These are phyloP conservation scores for Bertia moriformis DNA, from an alignment of 2,329 filamentous ascomycete species.

Conservation along the genomic window DNA sequence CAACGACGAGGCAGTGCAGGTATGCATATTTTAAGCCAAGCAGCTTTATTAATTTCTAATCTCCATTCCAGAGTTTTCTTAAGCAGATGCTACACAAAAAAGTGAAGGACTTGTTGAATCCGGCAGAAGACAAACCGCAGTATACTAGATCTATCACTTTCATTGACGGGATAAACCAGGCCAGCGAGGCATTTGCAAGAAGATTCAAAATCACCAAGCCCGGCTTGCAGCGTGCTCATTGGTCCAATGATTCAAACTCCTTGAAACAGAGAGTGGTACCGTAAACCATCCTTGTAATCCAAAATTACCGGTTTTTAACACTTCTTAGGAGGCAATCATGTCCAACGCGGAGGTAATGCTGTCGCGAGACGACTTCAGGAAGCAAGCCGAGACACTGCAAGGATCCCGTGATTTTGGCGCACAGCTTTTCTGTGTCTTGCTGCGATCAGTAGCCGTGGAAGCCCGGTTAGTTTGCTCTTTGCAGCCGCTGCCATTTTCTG, in stretches of 20 bases:
- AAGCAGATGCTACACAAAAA: conserved; percentile 52
- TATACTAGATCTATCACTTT: conserved; percentile 65
- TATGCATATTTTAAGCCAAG: conserved; percentile 9
- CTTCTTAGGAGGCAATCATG: conserved; percentile 34
- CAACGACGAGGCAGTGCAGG: conserved; percentile 60
- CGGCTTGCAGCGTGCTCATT: conserved; percentile 57
- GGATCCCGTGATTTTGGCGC: conserved; percentile 84
- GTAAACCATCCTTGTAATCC: no score
- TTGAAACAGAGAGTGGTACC: conserved; percentile 32
- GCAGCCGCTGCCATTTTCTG: conserved; percentile 60
- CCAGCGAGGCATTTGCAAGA: conserved; percentile 49
- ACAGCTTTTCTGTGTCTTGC: conserved; percentile 76
- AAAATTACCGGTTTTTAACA: no score
- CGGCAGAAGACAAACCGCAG: conserved; percentile 51
- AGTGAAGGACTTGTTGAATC: conserved; percentile 53
- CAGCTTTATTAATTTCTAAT: background rate
- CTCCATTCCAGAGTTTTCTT: conserved; percentile 20
- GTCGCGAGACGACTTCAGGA: conserved; percentile 59
- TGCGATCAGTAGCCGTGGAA: conserved; percentile 70
- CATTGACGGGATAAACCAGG: conserved; percentile 62
- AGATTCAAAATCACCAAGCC: conserved; percentile 59
- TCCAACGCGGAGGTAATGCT: conserved; percentile 52
- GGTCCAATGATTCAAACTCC: conserved; percentile 56
- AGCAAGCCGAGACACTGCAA: conserved; percentile 51
- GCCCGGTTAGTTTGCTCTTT: conserved; percentile 79